Evolutionary conservation across 768 basidiomycete genomes (phyloP).

Genomic region (Neoboletus magnificus): DNA sequence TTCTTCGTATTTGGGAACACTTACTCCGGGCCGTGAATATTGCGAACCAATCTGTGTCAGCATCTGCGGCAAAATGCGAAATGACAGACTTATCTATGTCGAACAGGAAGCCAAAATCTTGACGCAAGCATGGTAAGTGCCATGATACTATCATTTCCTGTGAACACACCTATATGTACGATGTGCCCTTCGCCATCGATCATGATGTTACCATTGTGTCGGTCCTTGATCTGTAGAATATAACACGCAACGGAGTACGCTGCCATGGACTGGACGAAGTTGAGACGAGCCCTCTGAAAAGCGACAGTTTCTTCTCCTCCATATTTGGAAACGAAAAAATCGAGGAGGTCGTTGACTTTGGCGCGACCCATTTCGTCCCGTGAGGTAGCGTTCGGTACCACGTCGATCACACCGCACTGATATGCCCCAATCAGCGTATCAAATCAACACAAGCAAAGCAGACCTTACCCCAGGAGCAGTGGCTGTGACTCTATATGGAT

Average conservation of each 20-base stretch:
- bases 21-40: slow-evolving; percentile 57
- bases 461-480: slow-evolving; percentile 87
- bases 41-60: slow-evolving; percentile 28
- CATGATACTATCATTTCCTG: not conserved
- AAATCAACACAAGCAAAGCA: not conserved
- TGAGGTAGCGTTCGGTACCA: slow-evolving; percentile 96
- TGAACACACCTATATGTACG: slow-evolving; percentile 75
- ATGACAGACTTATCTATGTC: slow-evolving; percentile 88
- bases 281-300: slow-evolving; percentile 89
- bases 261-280: slow-evolving; percentile 99
- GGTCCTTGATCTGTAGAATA: slow-evolving; percentile 96
- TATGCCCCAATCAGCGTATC: not conserved
- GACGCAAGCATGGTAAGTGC: slow-evolving; percentile 9
- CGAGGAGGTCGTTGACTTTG: slow-evolving; percentile 93
- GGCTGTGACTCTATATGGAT: slow-evolving; percentile 95
- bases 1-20: slow-evolving; percentile 17
- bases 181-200: slow-evolving; percentile 98
- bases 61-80: slow-evolving; percentile 7
- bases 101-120: slow-evolving; percentile 94
- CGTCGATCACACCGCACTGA: slow-evolving; percentile 97
- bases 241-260: slow-evolving; percentile 98
- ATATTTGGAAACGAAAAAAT: slow-evolving; percentile 92
- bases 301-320: slow-evolving; percentile 84
- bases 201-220: slow-evolving; percentile 99
- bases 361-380: slow-evolving; percentile 99